Conservation (phyloP, 352 stramenopile genomes). For the Globisporangium abappressorium region DNA sequence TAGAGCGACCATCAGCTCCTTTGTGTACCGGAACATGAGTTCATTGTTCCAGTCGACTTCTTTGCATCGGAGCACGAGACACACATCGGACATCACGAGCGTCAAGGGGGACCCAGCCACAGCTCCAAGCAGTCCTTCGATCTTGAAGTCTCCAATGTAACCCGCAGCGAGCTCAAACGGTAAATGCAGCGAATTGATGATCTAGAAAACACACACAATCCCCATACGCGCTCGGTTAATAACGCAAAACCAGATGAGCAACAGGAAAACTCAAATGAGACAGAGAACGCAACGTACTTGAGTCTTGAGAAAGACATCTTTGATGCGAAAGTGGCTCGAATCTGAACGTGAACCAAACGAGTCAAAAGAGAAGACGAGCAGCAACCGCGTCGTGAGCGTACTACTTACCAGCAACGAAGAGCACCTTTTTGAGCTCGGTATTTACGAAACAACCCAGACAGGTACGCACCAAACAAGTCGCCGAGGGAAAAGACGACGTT, state of each 20-base stretch:
- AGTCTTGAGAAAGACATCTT: conserved; percentile 61
- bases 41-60: conserved; percentile 66
- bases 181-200: conserved; percentile 63
- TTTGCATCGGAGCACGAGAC: conserved; percentile 58
- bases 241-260: no score
- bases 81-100: conserved; percentile 51
- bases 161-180: conserved; percentile 62
- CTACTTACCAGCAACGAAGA: no score
- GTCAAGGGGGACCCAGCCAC: conserved; percentile 55
- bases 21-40: conserved; percentile 63
- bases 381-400: background rate
- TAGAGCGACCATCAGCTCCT: conserved; percentile 57
- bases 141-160: conserved; percentile 63
- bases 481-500: conserved; percentile 67
- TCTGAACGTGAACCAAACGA: conserved; percentile 23
- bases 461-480: conserved; percentile 58
- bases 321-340: conserved; percentile 59
- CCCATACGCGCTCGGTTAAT: background rate
- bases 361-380: background rate
- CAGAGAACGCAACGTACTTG: conserved; percentile 23
- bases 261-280: background rate
- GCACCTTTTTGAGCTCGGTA: background rate
- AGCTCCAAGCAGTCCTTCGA: conserved; percentile 60
- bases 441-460: background rate
- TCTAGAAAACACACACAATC: conserved; percentile 18